Evolutionary conservation across 2,329 filamentous ascomycete species (phyloP), one percentile per base, ranked within the genome.

Genomic region (Alternaria ethzedia): DNA sequence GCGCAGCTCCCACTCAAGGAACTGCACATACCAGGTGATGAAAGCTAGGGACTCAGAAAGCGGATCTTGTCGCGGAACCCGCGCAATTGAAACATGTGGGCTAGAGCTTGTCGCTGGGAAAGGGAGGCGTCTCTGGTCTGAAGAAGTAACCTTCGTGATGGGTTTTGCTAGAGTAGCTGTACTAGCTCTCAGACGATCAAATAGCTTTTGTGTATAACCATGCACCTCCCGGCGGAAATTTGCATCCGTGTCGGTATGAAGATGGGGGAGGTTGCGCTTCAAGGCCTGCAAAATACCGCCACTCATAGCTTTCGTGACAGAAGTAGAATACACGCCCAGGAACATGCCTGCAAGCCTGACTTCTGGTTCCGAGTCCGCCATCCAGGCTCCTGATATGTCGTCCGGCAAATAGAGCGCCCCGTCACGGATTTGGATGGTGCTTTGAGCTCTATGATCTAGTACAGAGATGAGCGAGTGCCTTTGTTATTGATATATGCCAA

Each of bases 141-240:
- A 36, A 12, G 46, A 43, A 15, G 52, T 54, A 8, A 11, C 28
- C 41, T 71, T 74, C 2, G 56, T 28, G 10, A 67, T 57, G 2
- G 49, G 49, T 56, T 75, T 79, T 3, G 67, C 67, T 2, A 80
- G 64, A 28, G 73, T 75, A 10, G 77, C 72, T 8, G 76, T 79
- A 46, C 78, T 77, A 15, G 74, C 78, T 57, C 78, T 69, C 4
- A 97, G 82, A 46, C 94, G 89, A 71, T 91, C 90, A 62, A 94
- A 88, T 77, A 98, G 88, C 70, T 90, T 89, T 65, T 92, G 90
- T 3, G 91, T 88, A 65, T 92, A 87, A 23, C 89, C 89, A 25
- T 95, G 85, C 2, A 96, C 85, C 70, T 97, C 93, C 61, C 94
- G 91, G 60, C 96, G 89, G 68, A 94, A 91, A 71, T 95, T 93